phyloP scores from a whole-genome alignment of 2,329 filamentous ascomycete species.

The Exserohilum turcica region DNA sequence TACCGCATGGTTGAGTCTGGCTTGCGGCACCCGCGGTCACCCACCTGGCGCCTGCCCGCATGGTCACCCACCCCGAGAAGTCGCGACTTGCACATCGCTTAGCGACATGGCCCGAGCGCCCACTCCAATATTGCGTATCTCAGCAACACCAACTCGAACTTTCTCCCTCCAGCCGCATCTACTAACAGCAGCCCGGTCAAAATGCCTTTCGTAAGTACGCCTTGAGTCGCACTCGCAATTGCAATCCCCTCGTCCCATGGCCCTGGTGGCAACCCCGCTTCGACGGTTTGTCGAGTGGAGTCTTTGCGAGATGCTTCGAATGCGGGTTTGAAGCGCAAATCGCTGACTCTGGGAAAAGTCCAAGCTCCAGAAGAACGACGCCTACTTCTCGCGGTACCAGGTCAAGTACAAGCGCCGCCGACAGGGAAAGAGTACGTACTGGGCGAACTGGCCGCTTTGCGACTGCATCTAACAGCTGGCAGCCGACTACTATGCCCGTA shows the following conservation, averaged over 20 bases:
- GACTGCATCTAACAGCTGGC: constrained; percentile 59
- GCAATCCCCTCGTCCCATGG: constrained; percentile 15
- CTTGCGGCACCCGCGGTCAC: constrained; percentile 3
- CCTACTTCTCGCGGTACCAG: constrained; percentile 99
- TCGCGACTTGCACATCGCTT: constrained; percentile 20
- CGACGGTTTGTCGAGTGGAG: constrained; percentile 39
- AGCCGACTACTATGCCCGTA: constrained; percentile 99
- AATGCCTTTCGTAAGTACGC: constrained; percentile 57
- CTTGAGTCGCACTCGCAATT: constrained; percentile 25
- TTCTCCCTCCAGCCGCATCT: constrained; percentile 31
- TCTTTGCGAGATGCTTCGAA: constrained; percentile 91
- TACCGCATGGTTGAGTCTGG: neutral
- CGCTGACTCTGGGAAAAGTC: constrained; percentile 96
- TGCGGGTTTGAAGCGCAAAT: constrained; percentile 92
- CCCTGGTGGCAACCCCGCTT: constrained; percentile 34
- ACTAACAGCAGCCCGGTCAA: constrained; percentile 40
- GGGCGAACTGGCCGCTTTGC: neutral
- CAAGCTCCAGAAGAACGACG: constrained; percentile 96
- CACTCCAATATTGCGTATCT: constrained; percentile 14
- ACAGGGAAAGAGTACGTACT: constrained; percentile 91
- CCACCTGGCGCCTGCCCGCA: constrained; percentile 3
- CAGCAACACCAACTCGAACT: constrained; percentile 23
- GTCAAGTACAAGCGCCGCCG: constrained; percentile 99
- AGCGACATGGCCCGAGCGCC: constrained; percentile 14
- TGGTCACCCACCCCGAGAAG: constrained; percentile 16